Evolutionary conservation across 2,329 filamentous ascomycete genomes (phyloP), one percentile per base, ranked within the genome.

Genomic region (Fusarium stilboides): DNA sequence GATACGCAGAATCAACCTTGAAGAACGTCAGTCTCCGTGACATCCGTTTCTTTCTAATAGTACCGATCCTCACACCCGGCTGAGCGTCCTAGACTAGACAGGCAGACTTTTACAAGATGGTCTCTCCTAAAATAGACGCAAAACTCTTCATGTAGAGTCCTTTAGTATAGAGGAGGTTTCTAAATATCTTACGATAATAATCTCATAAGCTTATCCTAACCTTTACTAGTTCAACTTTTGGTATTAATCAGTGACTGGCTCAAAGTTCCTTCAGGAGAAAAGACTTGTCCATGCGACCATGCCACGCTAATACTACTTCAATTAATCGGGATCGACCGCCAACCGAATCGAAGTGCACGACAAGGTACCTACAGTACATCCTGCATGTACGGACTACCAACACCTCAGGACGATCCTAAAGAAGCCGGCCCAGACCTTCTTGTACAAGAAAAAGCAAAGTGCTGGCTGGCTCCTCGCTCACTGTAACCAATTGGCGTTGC

Each of bases 361-460:
- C 50, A 49, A 62, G 31, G 50, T 34, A 53, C 62, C 28, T 33
- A 52, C 31, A 44, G 17, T 26, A 28, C 53, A 40, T 43, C 19
- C 36, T 50, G 45, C 54, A 57, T 28, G 39, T 39, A 49, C 36
- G n/a, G 47, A 13, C 37, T 52, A 52, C 55, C 55, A 58, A 58
- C 56, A 59, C 26, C 33, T 33, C 46, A 53, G 54, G 53, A 31
- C 31, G 28, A 44, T 55, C 39, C 52, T 47, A 28, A 64, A 45
- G 40, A 65, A 70, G 62, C 43, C 46, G 45, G 62, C 46, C 53
- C 42, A 59, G 62, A 56, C 67, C 52, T 51, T 55, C 46, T 33
- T 28, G 22, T 47, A 45, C 36, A 50, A 33, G 39, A 55, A 65
- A 71, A 71, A 71, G 57, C 62, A 71, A 71, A 39, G 44, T 55